These are phyloP conservation scores for Penicillium sp. DNA, from an alignment of 2,329 filamentous ascomycete genomes.

Conservation along the genomic window DNA sequence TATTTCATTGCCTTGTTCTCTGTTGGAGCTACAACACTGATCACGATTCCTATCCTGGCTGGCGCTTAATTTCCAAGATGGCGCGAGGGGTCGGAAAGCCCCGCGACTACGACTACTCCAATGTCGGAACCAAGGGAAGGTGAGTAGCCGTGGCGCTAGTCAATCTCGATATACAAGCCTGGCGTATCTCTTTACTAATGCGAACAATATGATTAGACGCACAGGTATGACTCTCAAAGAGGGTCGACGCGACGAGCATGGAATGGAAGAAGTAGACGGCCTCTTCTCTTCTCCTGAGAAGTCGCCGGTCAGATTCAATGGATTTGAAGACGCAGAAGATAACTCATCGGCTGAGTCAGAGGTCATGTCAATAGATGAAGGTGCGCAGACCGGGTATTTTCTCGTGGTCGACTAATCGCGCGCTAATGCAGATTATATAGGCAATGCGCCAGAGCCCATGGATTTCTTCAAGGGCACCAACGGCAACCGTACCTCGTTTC, in stretches of 20 bases:
- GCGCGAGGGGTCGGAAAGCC: slow-evolving; percentile 40
- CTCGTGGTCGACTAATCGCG: not conserved
- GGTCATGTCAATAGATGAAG: slow-evolving; percentile 62
- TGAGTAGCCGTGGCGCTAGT: slow-evolving; percentile 24
- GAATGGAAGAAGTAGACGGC: slow-evolving; percentile 80
- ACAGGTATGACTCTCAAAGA: slow-evolving; percentile 81
- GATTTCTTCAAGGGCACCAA: slow-evolving; percentile 40
- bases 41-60: slow-evolving; percentile 3
- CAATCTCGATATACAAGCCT: slow-evolving; percentile 6
- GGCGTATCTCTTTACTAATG: slow-evolving; percentile 13
- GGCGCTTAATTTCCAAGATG: slow-evolving; percentile 32
- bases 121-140: slow-evolving; percentile 48
- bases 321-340: slow-evolving; percentile 32
- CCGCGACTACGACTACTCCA: slow-evolving; percentile 48
- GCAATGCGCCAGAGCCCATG: slow-evolving; percentile 41
- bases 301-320: slow-evolving; percentile 42
- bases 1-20: not conserved
- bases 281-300: slow-evolving; percentile 86
- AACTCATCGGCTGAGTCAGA: slow-evolving; percentile 52
- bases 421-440: slow-evolving; percentile 25
- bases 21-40: not conserved
- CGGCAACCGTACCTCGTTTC: slow-evolving; percentile 33
- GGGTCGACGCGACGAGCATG: slow-evolving; percentile 81
- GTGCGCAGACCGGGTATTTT: slow-evolving; percentile 41
- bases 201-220: slow-evolving; percentile 57